phyloP scores from a whole-genome alignment of 2,329 filamentous ascomycete species.

The Pseudopyricularia javanii region DNA sequence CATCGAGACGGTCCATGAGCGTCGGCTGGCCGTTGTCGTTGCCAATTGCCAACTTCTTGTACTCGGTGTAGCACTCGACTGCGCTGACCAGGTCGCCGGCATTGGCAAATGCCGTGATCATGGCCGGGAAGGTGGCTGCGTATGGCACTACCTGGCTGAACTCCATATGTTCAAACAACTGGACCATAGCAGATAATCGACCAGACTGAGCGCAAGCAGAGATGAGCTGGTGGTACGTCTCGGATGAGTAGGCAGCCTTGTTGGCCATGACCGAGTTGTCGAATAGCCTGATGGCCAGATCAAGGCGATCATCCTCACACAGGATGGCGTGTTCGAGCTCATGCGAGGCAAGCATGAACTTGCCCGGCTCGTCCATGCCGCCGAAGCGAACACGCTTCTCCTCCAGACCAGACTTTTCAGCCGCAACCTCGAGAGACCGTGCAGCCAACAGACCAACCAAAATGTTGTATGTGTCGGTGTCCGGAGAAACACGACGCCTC shows the following conservation, averaged over 20 bases:
- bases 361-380: constrained; percentile 70
- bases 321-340: constrained; percentile 80
- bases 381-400: constrained; percentile 76
- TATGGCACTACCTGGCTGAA: constrained; percentile 59
- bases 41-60: constrained; percentile 76
- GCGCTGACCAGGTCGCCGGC: constrained; percentile 74
- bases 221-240: constrained; percentile 77
- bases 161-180: constrained; percentile 88
- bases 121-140: constrained; percentile 73
- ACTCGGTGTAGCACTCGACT: constrained; percentile 92
- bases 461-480: constrained; percentile 78
- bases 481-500: constrained; percentile 66
- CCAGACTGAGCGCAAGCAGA: constrained; percentile 76
- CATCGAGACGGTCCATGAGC: constrained; percentile 62
- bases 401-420: constrained; percentile 61
- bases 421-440: constrained; percentile 66
- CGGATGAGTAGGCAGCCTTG: constrained; percentile 57
- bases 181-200: constrained; percentile 77
- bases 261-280: constrained; percentile 57
- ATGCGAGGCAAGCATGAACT: constrained; percentile 80
- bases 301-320: constrained; percentile 74
- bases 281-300: constrained; percentile 77
- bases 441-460: constrained; percentile 72
- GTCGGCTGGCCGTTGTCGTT: constrained; percentile 63
- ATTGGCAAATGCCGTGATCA: constrained; percentile 88